Conservation (phyloP, 768 basidiomycete species). For the Pulveroboletus sp. region DNA sequence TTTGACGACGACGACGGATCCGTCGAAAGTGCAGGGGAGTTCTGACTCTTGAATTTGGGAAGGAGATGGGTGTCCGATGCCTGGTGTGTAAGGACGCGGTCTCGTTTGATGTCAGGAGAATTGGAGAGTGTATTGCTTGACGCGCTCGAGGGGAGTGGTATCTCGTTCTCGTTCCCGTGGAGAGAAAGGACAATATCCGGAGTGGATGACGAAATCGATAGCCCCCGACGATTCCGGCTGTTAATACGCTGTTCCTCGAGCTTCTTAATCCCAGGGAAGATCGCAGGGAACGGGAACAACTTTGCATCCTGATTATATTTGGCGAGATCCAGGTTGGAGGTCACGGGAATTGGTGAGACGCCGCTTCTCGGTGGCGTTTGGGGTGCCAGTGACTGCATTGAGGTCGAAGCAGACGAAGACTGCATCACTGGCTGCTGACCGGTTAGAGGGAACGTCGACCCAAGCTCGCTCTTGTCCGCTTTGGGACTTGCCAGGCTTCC, state of each 20-base stretch:
- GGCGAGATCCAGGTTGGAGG: conserved; percentile 63
- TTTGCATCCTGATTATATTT: conserved; percentile 70
- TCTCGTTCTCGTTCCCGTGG: conserved; percentile 42
- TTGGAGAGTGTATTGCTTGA: conserved; percentile 48
- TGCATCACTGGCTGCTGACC: conserved; percentile 53
- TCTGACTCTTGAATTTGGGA: conserved; percentile 44
- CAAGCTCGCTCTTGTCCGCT: conserved; percentile 48
- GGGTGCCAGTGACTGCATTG: conserved; percentile 57
- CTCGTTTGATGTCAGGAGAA: conserved; percentile 49
- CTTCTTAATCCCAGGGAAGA: conserved; percentile 83
- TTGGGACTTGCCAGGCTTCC: conserved; percentile 63
- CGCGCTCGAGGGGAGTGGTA: conserved; percentile 43
- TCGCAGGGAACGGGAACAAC: conserved; percentile 87
- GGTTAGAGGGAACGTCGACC: conserved; percentile 37
- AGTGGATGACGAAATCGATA: conserved; percentile 46
- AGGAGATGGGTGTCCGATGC: conserved; percentile 65
- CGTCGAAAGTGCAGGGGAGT: conserved; percentile 40
- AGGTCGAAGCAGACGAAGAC: conserved; percentile 64
- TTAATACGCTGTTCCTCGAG: conserved; percentile 64
- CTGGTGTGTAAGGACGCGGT: conserved; percentile 64
- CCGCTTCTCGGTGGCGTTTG: conserved; percentile 52
- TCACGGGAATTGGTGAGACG: conserved; percentile 75
- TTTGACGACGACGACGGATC: conserved; percentile 46
- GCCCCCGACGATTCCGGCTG: conserved; percentile 51
- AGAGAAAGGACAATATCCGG: conserved; percentile 45